These are phyloP conservation scores for Aspergillus olivimuriae DNA, from an alignment of 495 filamentous ascomycete genomes.

Conservation along the genomic window DNA sequence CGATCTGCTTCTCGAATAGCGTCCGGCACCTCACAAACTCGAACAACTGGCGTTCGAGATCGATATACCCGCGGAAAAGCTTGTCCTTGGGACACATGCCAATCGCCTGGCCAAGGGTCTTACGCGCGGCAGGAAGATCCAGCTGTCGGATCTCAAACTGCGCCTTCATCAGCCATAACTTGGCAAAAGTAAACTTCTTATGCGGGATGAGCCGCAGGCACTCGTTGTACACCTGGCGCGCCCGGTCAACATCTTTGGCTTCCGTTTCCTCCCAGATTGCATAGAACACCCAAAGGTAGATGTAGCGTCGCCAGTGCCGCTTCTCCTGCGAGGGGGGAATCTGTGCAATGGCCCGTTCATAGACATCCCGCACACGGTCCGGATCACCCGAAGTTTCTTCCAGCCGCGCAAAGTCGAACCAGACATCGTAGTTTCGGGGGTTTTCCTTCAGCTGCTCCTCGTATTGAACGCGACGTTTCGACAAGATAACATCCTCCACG, in stretches of 20 bases:
- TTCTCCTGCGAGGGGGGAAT: slow-evolving; percentile 95
- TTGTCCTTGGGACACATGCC: slow-evolving; percentile 95
- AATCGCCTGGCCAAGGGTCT: slow-evolving; percentile 81
- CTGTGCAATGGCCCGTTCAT: slow-evolving; percentile 94
- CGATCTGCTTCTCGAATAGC: slow-evolving; percentile 87
- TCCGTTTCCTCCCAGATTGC: slow-evolving; percentile 91
- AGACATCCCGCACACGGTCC: slow-evolving; percentile 81
- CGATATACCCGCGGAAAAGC: slow-evolving; percentile 88
- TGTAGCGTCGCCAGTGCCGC: slow-evolving; percentile 93
- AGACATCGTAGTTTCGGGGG: slow-evolving; percentile 88
- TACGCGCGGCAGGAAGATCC: slow-evolving; percentile 71
- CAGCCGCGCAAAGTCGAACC: slow-evolving; percentile 91
- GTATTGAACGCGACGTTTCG: slow-evolving; percentile 91
- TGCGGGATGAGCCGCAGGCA: slow-evolving; percentile 86
- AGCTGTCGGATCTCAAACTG: slow-evolving; percentile 90
- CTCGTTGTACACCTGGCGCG: slow-evolving; percentile 84
- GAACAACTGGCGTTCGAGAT: slow-evolving; percentile 83
- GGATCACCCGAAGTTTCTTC: slow-evolving; percentile 78
- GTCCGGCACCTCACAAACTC: slow-evolving; percentile 88
- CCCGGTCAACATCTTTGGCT: slow-evolving; percentile 68
- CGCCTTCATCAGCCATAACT: slow-evolving; percentile 89
- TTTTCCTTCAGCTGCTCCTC: slow-evolving; percentile 91
- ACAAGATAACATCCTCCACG: slow-evolving; percentile 89
- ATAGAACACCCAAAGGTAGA: slow-evolving; percentile 98
- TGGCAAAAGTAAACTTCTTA: slow-evolving; percentile 96